phyloP scores from a whole-genome alignment of 805 yeast species.

The Clavispora phyllophila region DNA sequence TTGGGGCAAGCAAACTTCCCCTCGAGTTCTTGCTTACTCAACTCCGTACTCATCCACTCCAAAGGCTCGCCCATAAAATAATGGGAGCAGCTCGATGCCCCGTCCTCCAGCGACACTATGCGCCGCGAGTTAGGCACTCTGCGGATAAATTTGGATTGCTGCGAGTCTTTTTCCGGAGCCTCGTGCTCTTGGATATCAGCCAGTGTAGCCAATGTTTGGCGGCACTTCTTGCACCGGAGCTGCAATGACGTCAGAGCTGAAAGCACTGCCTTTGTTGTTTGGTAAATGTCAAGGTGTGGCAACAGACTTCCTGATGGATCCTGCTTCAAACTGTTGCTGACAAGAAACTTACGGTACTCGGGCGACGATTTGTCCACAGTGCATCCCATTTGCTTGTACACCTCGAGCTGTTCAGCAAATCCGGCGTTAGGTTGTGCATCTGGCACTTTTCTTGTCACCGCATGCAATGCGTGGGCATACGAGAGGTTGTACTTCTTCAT shows the following conservation, averaged over 20 bases:
- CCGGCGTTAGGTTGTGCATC: slow-evolving; percentile 67
- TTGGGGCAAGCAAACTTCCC: slow-evolving; percentile 85
- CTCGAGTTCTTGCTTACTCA: slow-evolving; percentile 70
- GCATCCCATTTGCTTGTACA: slow-evolving; percentile 45
- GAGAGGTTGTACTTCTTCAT: slow-evolving; percentile 52
- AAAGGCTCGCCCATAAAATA: slow-evolving; percentile 77
- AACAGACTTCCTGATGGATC: slow-evolving; percentile 12
- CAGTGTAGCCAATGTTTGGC: slow-evolving; percentile 62
- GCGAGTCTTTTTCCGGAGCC: slow-evolving; percentile 60
- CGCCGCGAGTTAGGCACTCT: slow-evolving; percentile 59
- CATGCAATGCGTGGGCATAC: slow-evolving; percentile 62
- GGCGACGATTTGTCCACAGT: slow-evolving; percentile 20
- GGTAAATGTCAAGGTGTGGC: slow-evolving; percentile 8
- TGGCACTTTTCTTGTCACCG: slow-evolving; percentile 61
- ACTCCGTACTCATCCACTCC: slow-evolving; percentile 84
- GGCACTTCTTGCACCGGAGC: slow-evolving; percentile 78
- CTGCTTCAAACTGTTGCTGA: slow-evolving; percentile 18
- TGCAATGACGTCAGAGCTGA: slow-evolving; percentile 11
- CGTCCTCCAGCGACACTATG: slow-evolving; percentile 53
- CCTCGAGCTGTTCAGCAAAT: slow-evolving; percentile 64
- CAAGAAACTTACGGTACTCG: slow-evolving; percentile 23
- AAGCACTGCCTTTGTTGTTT: slow-evolving; percentile 9
- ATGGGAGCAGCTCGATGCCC: slow-evolving; percentile 68
- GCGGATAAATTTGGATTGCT: slow-evolving; percentile 61
- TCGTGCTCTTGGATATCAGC: slow-evolving; percentile 59